These are phyloP conservation scores for Neoboletus subvelutipes DNA, from an alignment of 768 basidiomycete genomes.

Conservation along the genomic window DNA sequence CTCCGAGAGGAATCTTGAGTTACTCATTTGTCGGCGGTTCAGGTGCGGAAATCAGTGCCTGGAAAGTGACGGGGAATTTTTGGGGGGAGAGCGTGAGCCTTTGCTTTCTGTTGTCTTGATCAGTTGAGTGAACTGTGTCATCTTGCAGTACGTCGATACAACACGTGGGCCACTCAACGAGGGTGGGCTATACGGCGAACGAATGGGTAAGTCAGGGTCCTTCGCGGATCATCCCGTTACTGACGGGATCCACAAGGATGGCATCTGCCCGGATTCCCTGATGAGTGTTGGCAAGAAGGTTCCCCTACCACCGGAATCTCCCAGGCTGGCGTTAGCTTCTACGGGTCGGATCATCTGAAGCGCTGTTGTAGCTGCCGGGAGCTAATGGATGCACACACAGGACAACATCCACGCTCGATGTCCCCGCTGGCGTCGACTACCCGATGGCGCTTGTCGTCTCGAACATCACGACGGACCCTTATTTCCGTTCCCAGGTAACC, in stretches of 20 bases:
- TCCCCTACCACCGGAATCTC: conserved; percentile 43
- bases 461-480: conserved; percentile 44
- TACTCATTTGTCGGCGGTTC: conserved; percentile 46
- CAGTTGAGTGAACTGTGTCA: not conserved
- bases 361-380: not conserved
- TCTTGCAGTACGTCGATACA: conserved; percentile 44
- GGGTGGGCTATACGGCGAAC: conserved; percentile 57
- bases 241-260: conserved; percentile 35
- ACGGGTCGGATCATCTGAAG: conserved; percentile 32
- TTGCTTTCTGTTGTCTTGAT: not conserved
- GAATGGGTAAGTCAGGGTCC: conserved; percentile 34
- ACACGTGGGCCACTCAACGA: conserved; percentile 58
- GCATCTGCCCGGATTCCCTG: conserved; percentile 59
- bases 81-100: conserved; percentile 44
- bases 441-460: conserved; percentile 45
- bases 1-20: conserved; percentile 46
- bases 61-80: conserved; percentile 54
- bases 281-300: conserved; percentile 43
- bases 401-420: conserved; percentile 40
- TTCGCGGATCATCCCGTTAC: not conserved
- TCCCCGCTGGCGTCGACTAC: conserved; percentile 48
- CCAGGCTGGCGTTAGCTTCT: conserved; percentile 48
- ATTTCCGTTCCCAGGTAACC: conserved; percentile 38
- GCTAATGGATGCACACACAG: conserved; percentile 10
- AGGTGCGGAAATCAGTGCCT: conserved; percentile 36